Evolutionary conservation across 176 grass and related monocot genomes (phyloP).

Genomic region (Avena atlantica): DNA sequence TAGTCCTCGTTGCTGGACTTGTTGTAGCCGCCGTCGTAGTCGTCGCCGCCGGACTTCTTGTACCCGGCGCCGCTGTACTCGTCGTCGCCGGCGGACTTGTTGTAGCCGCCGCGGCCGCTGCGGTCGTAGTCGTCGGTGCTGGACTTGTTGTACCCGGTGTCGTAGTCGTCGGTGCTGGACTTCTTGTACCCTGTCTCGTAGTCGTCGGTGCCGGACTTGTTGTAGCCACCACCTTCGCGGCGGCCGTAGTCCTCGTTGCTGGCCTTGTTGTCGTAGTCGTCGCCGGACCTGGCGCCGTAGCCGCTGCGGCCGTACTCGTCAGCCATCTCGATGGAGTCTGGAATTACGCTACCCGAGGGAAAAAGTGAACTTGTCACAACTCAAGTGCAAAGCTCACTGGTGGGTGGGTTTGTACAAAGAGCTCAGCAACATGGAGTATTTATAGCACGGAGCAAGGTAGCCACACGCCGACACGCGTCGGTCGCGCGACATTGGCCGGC

Average conservation of each 20-base stretch:
- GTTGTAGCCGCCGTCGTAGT: not conserved
- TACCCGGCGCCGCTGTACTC: constrained; percentile 27
- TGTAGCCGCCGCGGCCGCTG: constrained; percentile 17
- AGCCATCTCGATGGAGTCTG: constrained; percentile 34
- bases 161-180: not conserved
- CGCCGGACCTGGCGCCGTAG: constrained; percentile 30
- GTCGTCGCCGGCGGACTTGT: constrained; percentile 11
- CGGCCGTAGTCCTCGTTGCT: constrained; percentile 25
- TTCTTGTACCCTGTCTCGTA: constrained; percentile 18
- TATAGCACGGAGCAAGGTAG: constrained; percentile 38
- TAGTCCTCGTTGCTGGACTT: constrained; percentile 23
- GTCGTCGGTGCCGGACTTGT: not conserved
- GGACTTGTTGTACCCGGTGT: not conserved
- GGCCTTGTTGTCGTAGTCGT: constrained; percentile 20
- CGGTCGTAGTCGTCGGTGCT: not conserved
- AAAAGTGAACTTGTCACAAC: constrained; percentile 12
- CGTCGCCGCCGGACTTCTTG: constrained; percentile 17
- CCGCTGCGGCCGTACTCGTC: constrained; percentile 50
- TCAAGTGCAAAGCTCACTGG: not conserved
- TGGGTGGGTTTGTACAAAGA: constrained; percentile 1
- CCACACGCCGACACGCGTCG: no score
- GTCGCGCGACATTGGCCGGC: no score
- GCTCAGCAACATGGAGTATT: constrained; percentile 34
- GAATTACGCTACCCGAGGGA: not conserved
- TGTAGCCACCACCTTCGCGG: constrained; percentile 20